These are phyloP conservation scores for Passiflora organensis DNA, from an alignment of 345 rosid genomes.

Conservation along the genomic window DNA sequence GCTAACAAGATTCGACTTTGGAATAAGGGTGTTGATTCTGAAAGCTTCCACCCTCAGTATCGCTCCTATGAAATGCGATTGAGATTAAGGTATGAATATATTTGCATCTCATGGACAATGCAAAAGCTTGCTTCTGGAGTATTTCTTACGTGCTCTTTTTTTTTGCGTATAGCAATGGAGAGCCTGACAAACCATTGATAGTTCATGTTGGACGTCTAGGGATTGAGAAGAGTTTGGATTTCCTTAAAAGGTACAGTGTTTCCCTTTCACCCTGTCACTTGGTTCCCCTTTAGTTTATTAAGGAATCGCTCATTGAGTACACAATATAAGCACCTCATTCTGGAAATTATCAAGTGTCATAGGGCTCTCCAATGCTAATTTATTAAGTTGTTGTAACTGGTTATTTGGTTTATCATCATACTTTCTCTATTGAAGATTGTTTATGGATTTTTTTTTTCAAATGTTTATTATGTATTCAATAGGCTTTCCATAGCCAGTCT, in stretches of 20 bases:
- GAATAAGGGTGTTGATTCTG: slow-evolving; percentile 98
- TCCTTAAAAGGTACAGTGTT: slow-evolving; percentile 59
- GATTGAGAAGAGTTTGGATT: slow-evolving; percentile 96
- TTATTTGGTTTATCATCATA: too few relatives aligned
- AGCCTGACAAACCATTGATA: slow-evolving; percentile 83
- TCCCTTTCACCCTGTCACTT: background rate
- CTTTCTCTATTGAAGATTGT: too few relatives aligned
- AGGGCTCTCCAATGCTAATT: too few relatives aligned
- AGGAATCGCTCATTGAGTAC: too few relatives aligned
- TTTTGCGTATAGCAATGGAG: slow-evolving; percentile 58
- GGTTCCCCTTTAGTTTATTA: background rate
- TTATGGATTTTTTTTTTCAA: too few relatives aligned
- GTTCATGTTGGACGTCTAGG: slow-evolving; percentile 95
- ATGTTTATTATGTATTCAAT: too few relatives aligned
- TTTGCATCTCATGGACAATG: background rate
- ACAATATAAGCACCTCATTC: too few relatives aligned
- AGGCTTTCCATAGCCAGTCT: too few relatives aligned
- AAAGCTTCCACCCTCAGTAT: slow-evolving; percentile 79
- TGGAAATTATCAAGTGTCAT: too few relatives aligned
- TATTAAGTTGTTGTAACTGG: too few relatives aligned
- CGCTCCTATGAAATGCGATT: slow-evolving; percentile 74
- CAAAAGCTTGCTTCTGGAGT: background rate
- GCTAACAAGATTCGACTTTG: slow-evolving; percentile 94
- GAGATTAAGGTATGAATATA: slow-evolving; percentile 57
- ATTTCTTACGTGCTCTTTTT: slow-evolving; percentile 18